Evolutionary conservation across 306 rosid species (phyloP).

Genomic region (Trichosanthes truncata): DNA sequence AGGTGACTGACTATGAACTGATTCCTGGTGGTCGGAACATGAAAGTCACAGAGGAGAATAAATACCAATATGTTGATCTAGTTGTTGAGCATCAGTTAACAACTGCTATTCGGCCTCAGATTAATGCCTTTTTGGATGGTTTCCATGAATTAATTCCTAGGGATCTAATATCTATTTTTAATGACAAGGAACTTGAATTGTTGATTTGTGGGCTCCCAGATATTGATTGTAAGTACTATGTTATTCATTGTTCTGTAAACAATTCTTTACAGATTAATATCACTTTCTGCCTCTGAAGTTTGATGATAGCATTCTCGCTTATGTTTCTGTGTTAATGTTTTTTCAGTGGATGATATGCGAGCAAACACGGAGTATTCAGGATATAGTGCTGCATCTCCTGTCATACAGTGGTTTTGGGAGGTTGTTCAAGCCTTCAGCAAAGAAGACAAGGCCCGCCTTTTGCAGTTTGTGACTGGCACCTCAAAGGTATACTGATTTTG

Average conservation of each 20-base stretch:
- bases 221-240: slow-evolving; percentile 65
- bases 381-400: slow-evolving; percentile 70
- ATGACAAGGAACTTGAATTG: slow-evolving; percentile 88
- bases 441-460: slow-evolving; percentile 95
- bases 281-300: neutral
- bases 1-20: slow-evolving; percentile 95
- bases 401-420: slow-evolving; percentile 98
- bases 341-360: slow-evolving; percentile 93
- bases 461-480: slow-evolving; percentile 98
- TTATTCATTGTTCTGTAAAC: neutral
- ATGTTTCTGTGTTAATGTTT: slow-evolving; percentile 12
- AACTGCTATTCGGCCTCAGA: slow-evolving; percentile 95
- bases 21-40: slow-evolving; percentile 91
- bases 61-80: slow-evolving; percentile 83
- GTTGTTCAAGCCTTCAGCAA: slow-evolving; percentile 83
- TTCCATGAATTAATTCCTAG: slow-evolving; percentile 56
- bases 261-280: neutral
- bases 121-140: slow-evolving; percentile 84
- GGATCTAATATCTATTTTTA: slow-evolving; percentile 78
- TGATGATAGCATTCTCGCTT: slow-evolving; percentile 11
- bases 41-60: slow-evolving; percentile 93
- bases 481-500: slow-evolving; percentile 58
- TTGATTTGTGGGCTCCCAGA: slow-evolving; percentile 96
- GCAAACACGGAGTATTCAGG: slow-evolving; percentile 96
- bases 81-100: slow-evolving; percentile 89